These are phyloP conservation scores for Vigna hirtella DNA, from an alignment of 306 rosid species.

Conservation along the genomic window DNA sequence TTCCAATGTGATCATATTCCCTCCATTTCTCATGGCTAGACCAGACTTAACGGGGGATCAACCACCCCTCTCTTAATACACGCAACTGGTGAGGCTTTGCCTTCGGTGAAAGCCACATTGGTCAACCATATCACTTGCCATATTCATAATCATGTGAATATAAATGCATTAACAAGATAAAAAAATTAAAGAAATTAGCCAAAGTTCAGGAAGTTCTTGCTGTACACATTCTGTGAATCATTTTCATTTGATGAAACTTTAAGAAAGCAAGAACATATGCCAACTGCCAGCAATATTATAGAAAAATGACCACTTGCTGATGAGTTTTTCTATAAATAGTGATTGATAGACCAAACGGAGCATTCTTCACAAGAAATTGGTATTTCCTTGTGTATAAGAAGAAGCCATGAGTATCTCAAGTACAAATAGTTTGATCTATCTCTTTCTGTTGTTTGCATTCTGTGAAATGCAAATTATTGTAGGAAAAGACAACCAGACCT, in stretches of 20 bases:
- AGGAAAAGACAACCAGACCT: conserved; percentile 38
- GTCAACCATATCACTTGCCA: conserved; percentile 32
- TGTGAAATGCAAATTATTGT: conserved; percentile 48
- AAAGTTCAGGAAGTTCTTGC: background rate
- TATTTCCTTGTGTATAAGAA: conserved; percentile 16
- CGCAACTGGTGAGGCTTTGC: conserved; percentile 29
- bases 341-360: background rate
- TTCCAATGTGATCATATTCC: background rate
- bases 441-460: conserved; percentile 50
- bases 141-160: conserved; percentile 11
- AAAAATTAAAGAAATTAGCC: background rate
- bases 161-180: conserved; percentile 22
- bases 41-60: conserved; percentile 41
- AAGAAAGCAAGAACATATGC: conserved; percentile 14
- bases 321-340: conserved; percentile 37
- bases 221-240: background rate
- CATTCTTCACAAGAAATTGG: background rate
- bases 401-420: conserved; percentile 52
- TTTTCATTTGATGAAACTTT: conserved; percentile 3
- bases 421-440: conserved; percentile 27
- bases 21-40: conserved; percentile 21
- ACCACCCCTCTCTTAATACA: background rate
- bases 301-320: conserved; percentile 40
- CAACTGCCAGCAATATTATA: background rate
- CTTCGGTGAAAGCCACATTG: conserved; percentile 25